Percentiles rank a stretch among this genome's conserved stretches.
These are phyloP conservation scores for Rhizopus stolonifer DNA, from an alignment of 371 early-diverging fungal genomes.

Conservation along the genomic window DNA sequence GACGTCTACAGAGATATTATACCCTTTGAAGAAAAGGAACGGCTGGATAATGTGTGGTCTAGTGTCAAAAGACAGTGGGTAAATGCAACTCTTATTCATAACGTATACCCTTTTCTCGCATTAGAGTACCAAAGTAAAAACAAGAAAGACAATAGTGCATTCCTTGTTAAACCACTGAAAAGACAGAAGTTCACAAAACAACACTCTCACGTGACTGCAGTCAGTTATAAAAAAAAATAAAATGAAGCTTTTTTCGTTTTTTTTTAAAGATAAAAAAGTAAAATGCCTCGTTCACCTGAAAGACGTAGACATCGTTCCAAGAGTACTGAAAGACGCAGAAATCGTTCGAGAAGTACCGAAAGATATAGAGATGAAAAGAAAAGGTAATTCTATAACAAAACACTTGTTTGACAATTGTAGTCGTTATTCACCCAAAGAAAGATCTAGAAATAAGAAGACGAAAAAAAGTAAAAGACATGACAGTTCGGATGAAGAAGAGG, in stretches of 20 bases:
- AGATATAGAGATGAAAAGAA: constrained; percentile 2
- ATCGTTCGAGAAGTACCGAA: constrained; percentile 1
- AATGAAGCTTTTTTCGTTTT: background rate
- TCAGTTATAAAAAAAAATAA: background rate
- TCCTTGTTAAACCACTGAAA: background rate
- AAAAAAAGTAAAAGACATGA: constrained; percentile 15
- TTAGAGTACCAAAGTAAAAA: constrained; percentile 12
- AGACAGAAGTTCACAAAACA: background rate
- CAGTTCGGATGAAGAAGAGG: constrained; percentile 5
- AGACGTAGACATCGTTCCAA: constrained; percentile 6
- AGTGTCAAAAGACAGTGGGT: constrained; percentile 27
- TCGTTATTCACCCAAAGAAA: constrained; percentile 11
- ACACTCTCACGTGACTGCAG: background rate
- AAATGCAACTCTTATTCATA: constrained; percentile 6
- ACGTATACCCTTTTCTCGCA: constrained; percentile 7
- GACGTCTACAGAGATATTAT: background rate
- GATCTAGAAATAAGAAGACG: constrained; percentile 5
- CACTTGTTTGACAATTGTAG: background rate
- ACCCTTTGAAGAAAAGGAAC: background rate
- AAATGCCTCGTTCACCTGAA: constrained; percentile 11
- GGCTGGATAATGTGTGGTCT: constrained; percentile 1
- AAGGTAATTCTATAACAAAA: background rate
- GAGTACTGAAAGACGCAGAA: constrained; percentile 4
- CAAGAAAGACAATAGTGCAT: background rate
- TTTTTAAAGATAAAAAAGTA: background rate